Evolutionary conservation across 1,284 basidiomycete species (phyloP), one percentile per base, ranked within the genome.

Genomic region (Ceraceosorus guamensis): DNA sequence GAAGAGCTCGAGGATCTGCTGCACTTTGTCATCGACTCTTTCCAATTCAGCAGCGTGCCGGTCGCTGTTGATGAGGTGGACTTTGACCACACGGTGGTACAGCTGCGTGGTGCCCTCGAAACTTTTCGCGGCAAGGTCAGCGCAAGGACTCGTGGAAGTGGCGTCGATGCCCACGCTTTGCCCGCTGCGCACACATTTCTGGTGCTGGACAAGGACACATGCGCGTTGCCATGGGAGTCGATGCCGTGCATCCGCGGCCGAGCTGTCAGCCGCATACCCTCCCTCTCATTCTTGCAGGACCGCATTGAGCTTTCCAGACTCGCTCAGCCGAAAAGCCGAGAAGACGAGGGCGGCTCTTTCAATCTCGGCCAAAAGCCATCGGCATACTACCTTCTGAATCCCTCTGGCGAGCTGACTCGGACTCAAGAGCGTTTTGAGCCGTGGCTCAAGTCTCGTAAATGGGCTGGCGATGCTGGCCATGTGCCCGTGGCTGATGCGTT

Each of bases 1-100:
- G 93, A 98, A 72, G 93, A 97, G 70, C 80, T 97, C 13, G 92
- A 97, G 74, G 95, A 99, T 72, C 79, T 97, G 41, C 83, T 91
- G 6, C 95, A 93, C 77, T 97, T 95, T 77, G 82, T 95, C 24
- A 81, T 97, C 49, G 95, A 97, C 71, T 82, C 92, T 0, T 91
- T 92, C 75, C 91, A 95, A 69, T 88, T 93, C 77, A 85, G 91
- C 67, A 93, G 92, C 1, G 82, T 90, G 6, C 85, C 87, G 0
- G 84, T 97, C 18, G 89, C 90, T 0, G 84, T 88, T 34, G 88
- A 91, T 39, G 95, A 99, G 76, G 83, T 96, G 13, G 95, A 98
- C 71, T 82, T 95, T 53, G 88, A 90, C 71, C 87, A 89, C 70
- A 84, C 91, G n/a, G 68, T 66, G 24, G 62, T 68, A 49, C 72